phyloP scores from a whole-genome alignment of 305 asterid species.

The Fraxinus sp. region DNA sequence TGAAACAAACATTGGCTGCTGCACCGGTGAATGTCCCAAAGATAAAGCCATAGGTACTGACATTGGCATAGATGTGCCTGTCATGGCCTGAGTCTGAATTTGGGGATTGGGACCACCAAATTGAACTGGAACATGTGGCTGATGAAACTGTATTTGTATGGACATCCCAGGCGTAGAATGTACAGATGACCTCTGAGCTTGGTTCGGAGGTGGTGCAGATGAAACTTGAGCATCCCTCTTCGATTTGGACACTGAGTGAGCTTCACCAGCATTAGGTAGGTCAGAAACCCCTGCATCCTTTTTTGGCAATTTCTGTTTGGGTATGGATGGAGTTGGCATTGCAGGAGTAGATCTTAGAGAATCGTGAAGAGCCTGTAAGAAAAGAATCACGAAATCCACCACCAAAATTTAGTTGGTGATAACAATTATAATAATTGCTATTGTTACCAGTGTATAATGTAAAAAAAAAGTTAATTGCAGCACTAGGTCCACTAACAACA shows the following conservation, averaged over 20 bases:
- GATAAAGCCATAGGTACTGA: conserved; percentile 50
- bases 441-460: neutral
- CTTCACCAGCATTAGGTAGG: conserved; percentile 49
- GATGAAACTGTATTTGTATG: conserved; percentile 61
- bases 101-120: conserved; percentile 75
- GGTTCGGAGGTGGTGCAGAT: conserved; percentile 43
- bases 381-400: conserved; percentile 5
- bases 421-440: neutral
- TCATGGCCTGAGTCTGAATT: conserved; percentile 60
- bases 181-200: conserved; percentile 53
- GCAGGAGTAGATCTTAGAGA: conserved; percentile 44
- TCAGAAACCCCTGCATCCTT: conserved; percentile 47
- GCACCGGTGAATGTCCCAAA: conserved; percentile 59
- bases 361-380: conserved; percentile 55
- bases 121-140: conserved; percentile 56
- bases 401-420: neutral
- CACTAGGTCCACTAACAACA: neutral
- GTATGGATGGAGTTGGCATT: conserved; percentile 46
- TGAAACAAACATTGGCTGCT: conserved; percentile 64
- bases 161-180: conserved; percentile 55
- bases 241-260: conserved; percentile 41
- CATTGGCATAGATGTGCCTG: conserved; percentile 52
- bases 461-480: neutral
- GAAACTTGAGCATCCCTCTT: conserved; percentile 61
- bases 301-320: conserved; percentile 60